phyloP scores from a whole-genome alignment of 2,329 filamentous ascomycete genomes.

The Aureobasidium melanogenum region DNA sequence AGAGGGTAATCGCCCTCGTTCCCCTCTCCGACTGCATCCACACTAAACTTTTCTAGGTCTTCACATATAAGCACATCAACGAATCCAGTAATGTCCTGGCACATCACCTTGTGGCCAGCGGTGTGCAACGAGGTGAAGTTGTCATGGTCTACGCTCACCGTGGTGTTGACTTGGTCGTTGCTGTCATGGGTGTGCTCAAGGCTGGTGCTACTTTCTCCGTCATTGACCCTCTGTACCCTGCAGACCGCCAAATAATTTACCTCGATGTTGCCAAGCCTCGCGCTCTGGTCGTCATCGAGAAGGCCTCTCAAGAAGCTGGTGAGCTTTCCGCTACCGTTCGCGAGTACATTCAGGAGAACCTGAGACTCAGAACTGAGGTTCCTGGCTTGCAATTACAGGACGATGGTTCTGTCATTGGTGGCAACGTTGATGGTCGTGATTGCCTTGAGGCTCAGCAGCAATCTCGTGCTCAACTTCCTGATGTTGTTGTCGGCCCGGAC shows the following conservation, averaged over 20 bases:
- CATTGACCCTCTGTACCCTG: conserved; percentile 75
- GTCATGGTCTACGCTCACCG: conserved; percentile 89
- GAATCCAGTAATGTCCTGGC: conserved; percentile 74
- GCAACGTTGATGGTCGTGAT: conserved; percentile 54
- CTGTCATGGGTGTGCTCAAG: conserved; percentile 65
- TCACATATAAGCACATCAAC: conserved; percentile 80
- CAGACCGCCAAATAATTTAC: conserved; percentile 71
- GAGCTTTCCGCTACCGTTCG: conserved; percentile 50
- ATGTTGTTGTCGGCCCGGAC: conserved; percentile 77
- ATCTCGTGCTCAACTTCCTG: conserved; percentile 50
- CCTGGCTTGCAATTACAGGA: conserved; percentile 64
- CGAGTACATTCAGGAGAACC: conserved; percentile 62
- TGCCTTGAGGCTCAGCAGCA: conserved; percentile 49
- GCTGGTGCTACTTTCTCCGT: conserved; percentile 53
- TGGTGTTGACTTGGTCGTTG: conserved; percentile 66
- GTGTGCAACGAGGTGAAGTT: conserved; percentile 70
- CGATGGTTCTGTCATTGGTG: conserved; percentile 64
- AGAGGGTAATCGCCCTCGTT: conserved; percentile 16
- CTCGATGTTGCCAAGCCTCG: conserved; percentile 70
- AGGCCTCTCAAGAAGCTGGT: conserved; percentile 61
- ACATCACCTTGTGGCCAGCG: conserved; percentile 66
- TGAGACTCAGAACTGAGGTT: conserved; percentile 64
- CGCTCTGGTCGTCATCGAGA: conserved; percentile 63
- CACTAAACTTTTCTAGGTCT: conserved; percentile 31
- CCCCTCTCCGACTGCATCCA: background rate